A percentile compares a stretch with the other conserved stretches of the same genome.
Conservation (phyloP, 345 rosid species). For the Populus davidiana region DNA sequence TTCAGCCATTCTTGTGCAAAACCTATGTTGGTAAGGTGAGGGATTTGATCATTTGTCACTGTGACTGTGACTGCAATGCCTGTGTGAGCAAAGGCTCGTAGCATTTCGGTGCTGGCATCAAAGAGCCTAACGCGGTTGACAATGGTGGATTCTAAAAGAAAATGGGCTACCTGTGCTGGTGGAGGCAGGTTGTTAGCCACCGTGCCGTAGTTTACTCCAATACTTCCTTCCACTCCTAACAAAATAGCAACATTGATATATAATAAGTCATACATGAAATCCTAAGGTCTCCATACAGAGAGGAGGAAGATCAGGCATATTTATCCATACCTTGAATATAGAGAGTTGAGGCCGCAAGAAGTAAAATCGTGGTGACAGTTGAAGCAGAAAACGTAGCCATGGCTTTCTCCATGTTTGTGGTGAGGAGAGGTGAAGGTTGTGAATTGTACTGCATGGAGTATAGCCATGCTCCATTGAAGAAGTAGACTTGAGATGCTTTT, state of each 20-base stretch:
- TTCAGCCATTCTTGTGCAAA: slow-evolving; percentile 64
- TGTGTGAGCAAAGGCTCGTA: slow-evolving; percentile 66
- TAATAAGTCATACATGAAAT: neutral
- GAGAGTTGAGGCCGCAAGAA: slow-evolving; percentile 8
- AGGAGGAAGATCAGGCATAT: no score
- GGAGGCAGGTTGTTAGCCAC: slow-evolving; percentile 73
- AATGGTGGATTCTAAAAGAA: slow-evolving; percentile 62
- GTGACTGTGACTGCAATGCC: slow-evolving; percentile 60
- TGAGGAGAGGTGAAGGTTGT: slow-evolving; percentile 8
- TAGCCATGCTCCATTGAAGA: slow-evolving; percentile 18
- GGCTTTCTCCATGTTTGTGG: slow-evolving; percentile 3
- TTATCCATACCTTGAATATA: slow-evolving; percentile 20
- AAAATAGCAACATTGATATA: neutral
- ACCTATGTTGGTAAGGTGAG: slow-evolving; percentile 47
- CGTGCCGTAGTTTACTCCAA: slow-evolving; percentile 85
- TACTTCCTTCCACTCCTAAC: slow-evolving; percentile 41
- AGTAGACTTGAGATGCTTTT: slow-evolving; percentile 48
- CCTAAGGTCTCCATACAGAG: neutral
- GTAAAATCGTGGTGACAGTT: neutral
- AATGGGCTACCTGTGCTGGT: slow-evolving; percentile 61
- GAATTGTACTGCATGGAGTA: neutral
- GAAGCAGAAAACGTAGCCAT: slow-evolving; percentile 11
- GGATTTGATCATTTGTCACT: slow-evolving; percentile 68
- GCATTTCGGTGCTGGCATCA: slow-evolving; percentile 47
- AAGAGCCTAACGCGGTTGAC: slow-evolving; percentile 70